Conservation (phyloP, 352 stramenopile species). For the Pythium rhizo-oryzae region DNA sequence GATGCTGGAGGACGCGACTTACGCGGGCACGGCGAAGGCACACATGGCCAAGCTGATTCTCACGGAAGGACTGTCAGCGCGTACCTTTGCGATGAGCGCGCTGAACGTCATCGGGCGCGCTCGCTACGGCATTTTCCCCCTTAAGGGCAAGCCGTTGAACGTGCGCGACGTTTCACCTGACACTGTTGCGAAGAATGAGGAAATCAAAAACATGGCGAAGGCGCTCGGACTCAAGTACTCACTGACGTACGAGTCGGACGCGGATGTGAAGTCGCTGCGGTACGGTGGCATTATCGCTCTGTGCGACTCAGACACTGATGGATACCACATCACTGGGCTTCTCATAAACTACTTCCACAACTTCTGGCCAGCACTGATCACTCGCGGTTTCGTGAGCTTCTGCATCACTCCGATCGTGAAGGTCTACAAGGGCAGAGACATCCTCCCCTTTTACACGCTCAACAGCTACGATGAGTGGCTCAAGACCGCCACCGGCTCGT, state of each 20-base stretch:
- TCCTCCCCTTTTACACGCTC: background rate
- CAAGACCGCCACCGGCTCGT: background rate
- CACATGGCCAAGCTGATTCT: background rate
- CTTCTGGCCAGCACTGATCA: slow-evolving; percentile 1
- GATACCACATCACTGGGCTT: background rate
- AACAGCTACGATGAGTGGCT: background rate
- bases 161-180: background rate
- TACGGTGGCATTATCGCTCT: background rate
- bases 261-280: background rate
- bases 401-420: background rate
- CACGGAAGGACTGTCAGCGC: background rate
- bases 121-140: background rate
- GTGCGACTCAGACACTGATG: slow-evolving; percentile 2
- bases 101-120: background rate
- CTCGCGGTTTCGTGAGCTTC: background rate
- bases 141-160: background rate
- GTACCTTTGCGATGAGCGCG: background rate
- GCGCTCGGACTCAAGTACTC: background rate
- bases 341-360: slow-evolving; percentile 1
- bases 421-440: background rate
- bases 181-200: background rate
- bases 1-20: background rate
- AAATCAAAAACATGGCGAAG: slow-evolving; percentile 1
- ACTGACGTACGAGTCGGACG: background rate
- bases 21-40: background rate